Conservation (phyloP, 176 grass and related monocot genomes). For the Sorghum bicolor region Sorghum_bicolor_NCBIv3 NC_012877.2:5455001-5455500, state of each 20-base stretch:
- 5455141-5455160: constrained; percentile 54
- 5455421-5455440: no score
- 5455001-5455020: background rate
- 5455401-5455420: background rate
- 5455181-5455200: constrained; percentile 60
- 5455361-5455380: constrained; percentile 35
- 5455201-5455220: constrained; percentile 66
- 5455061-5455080: background rate
- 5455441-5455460: background rate
- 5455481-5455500: constrained; percentile 25
- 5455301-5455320: background rate
- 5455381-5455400: constrained; percentile 44
- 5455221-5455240: constrained; percentile 13
- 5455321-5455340: background rate
- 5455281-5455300: no score
- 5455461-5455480: background rate
- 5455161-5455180: constrained; percentile 48
- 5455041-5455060: constrained; percentile 15
- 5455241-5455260: constrained; percentile 47
- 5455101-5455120: constrained; percentile 35
- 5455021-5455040: constrained; percentile 43
- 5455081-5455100: background rate
- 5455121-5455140: constrained; percentile 48
- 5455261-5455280: constrained; percentile 45
- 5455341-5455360: constrained; percentile 43